A percentile compares a stretch with the other conserved stretches of the same genome.
Evolutionary conservation across 331 rosid genomes (phyloP).

Genomic region (Pyrus hybrid): DNA sequence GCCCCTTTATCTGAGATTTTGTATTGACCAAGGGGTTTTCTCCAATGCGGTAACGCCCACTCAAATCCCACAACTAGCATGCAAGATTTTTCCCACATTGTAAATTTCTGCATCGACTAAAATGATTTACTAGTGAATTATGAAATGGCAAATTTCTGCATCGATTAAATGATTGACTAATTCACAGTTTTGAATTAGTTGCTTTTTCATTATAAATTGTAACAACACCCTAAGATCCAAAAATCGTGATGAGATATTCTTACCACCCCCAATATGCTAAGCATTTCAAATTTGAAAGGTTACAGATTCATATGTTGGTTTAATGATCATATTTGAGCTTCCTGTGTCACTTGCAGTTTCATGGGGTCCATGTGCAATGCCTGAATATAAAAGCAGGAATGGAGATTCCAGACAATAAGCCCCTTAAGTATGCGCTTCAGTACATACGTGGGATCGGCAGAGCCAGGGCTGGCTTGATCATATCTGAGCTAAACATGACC

Average conservation of each 20-base stretch:
- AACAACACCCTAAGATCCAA: background rate
- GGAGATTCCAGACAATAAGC: conserved; percentile 67
- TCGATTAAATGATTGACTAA: background rate
- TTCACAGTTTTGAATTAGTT: background rate
- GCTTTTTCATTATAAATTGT: no score
- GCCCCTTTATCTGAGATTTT: no score
- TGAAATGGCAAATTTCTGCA: background rate
- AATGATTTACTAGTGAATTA: background rate
- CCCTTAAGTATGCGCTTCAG: conserved; percentile 55
- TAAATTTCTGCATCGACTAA: background rate
- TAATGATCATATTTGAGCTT: background rate
- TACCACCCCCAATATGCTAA: background rate
- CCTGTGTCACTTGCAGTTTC: conserved; percentile 23
- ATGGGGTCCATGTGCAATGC: conserved; percentile 27
- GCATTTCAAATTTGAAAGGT: background rate
- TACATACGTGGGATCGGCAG: conserved; percentile 63
- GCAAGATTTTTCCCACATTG: no score
- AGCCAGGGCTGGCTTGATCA: conserved; percentile 54
- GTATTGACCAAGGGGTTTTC: no score
- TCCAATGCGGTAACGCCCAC: no score
- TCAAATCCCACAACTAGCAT: no score
- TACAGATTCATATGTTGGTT: background rate
- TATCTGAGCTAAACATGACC: conserved; percentile 54
- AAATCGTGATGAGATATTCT: background rate
- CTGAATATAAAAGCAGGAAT: conserved; percentile 64